Percentiles rank a stretch among this genome's conserved stretches.
These are phyloP conservation scores for Entomortierella lignicola DNA, from an alignment of 192 early-diverging fungal species.

Conservation along the genomic window DNA sequence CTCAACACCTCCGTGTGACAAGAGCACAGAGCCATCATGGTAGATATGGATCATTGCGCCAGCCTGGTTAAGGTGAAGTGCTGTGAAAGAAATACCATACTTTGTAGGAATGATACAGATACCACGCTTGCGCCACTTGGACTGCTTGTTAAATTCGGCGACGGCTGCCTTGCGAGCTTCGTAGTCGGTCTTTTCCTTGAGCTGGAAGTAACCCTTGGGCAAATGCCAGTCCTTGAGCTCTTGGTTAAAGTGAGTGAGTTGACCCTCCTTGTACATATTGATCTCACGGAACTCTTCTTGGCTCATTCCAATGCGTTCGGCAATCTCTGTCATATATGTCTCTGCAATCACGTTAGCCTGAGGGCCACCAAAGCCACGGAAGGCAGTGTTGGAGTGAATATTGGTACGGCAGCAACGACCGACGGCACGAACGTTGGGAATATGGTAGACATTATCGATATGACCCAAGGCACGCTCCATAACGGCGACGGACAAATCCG, in stretches of 20 bases:
- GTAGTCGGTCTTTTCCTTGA: conserved; percentile 66
- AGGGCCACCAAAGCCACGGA: conserved; percentile 88
- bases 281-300: conserved; percentile 72
- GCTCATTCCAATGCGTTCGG: conserved; percentile 71
- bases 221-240: conserved; percentile 78
- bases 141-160: conserved; percentile 73
- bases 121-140: conserved; percentile 85
- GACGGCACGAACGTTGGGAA: conserved; percentile 72
- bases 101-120: conserved; percentile 84
- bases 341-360: conserved; percentile 88
- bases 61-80: conserved; percentile 84
- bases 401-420: conserved; percentile 87
- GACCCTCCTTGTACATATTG: conserved; percentile 78
- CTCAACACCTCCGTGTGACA: conserved; percentile 89
- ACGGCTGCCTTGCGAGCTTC: conserved; percentile 64
- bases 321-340: conserved; percentile 82
- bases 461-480: conserved; percentile 82
- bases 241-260: conserved; percentile 80
- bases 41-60: conserved; percentile 88
- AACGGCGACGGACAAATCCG: conserved; percentile 73
- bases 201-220: conserved; percentile 74
- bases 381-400: conserved; percentile 87
- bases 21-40: conserved; percentile 83
- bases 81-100: conserved; percentile 84
- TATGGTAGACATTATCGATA: conserved; percentile 83